These are phyloP conservation scores for Backusella luteola DNA, from an alignment of 192 early-diverging fungal genomes.

Conservation along the genomic window DNA sequence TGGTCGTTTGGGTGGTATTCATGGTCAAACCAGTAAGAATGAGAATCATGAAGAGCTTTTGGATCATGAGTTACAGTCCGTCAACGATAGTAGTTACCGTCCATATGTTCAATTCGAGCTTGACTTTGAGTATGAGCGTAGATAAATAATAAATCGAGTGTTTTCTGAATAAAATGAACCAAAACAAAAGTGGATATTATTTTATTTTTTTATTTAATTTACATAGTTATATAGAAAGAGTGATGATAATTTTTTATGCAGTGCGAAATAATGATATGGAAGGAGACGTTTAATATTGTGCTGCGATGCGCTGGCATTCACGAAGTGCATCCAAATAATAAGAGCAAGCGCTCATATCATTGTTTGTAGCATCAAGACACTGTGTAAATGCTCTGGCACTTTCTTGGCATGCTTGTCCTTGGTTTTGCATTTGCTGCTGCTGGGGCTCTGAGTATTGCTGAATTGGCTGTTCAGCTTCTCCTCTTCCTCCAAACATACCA, in stretches of 20 bases:
- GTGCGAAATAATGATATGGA: neutral
- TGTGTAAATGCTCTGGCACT: constrained; percentile 81
- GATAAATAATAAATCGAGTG: constrained; percentile 3
- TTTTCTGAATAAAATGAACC: neutral
- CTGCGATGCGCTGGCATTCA: constrained; percentile 70
- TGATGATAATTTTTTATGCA: neutral
- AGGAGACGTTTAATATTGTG: constrained; percentile 30
- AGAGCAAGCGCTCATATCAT: constrained; percentile 81
- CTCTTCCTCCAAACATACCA: constrained; percentile 20
- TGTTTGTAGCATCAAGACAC: constrained; percentile 81
- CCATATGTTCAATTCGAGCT: constrained; percentile 86
- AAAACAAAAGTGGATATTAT: neutral
- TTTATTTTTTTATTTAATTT: neutral
- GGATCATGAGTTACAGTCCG: constrained; percentile 75
- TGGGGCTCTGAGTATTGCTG: constrained; percentile 25
- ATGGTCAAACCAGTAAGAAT: constrained; percentile 33
- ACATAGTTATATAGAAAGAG: neutral
- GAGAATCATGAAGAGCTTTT: constrained; percentile 68
- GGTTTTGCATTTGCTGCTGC: constrained; percentile 13
- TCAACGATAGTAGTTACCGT: constrained; percentile 88
- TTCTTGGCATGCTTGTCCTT: constrained; percentile 54
- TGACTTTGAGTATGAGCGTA: constrained; percentile 43
- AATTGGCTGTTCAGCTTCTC: constrained; percentile 28
- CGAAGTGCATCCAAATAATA: constrained; percentile 92
- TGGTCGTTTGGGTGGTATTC: constrained; percentile 79